Conservation (phyloP, 139 green algal genomes). For the Pedinophyceae sp. region DNA sequence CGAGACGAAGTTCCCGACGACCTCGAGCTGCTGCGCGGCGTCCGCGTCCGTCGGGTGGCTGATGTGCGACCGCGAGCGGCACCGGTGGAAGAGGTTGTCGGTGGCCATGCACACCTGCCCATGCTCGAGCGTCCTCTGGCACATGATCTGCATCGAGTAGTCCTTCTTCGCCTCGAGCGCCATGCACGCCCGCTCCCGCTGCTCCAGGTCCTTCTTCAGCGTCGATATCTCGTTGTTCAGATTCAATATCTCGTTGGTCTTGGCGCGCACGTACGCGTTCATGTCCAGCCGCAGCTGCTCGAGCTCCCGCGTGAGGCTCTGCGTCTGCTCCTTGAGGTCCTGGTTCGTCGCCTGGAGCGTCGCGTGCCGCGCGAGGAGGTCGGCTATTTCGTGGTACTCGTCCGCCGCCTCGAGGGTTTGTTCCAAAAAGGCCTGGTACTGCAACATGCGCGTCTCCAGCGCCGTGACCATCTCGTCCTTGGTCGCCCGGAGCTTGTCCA, state of each 20-base stretch:
- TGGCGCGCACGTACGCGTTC: slow-evolving; percentile 34
- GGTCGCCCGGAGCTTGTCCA: slow-evolving; percentile 48
- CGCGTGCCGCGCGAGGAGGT: slow-evolving; percentile 61
- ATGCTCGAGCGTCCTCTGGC: slow-evolving; percentile 58
- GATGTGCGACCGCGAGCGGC: slow-evolving; percentile 28
- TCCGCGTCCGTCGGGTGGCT: slow-evolving; percentile 41
- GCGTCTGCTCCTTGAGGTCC: slow-evolving; percentile 50
- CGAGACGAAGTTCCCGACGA: slow-evolving; percentile 61
- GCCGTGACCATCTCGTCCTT: slow-evolving; percentile 43
- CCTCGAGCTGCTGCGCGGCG: slow-evolving; percentile 62
- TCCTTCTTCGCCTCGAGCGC: slow-evolving; percentile 46
- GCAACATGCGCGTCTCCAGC: slow-evolving; percentile 26
- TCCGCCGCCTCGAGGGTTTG: slow-evolving; percentile 20
- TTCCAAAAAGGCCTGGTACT: not conserved
- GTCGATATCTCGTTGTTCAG: slow-evolving; percentile 62
- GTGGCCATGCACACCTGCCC: slow-evolving; percentile 67
- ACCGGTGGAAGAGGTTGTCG: slow-evolving; percentile 63
- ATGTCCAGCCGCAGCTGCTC: slow-evolving; percentile 13
- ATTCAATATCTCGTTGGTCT: slow-evolving; percentile 61
- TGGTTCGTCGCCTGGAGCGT: slow-evolving; percentile 68
- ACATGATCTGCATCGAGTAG: slow-evolving; percentile 33
- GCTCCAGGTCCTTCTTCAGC: slow-evolving; percentile 70
- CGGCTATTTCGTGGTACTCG: slow-evolving; percentile 70
- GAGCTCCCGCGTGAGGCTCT: slow-evolving; percentile 26
- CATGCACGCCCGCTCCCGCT: slow-evolving; percentile 20